phyloP scores from a whole-genome alignment of 495 filamentous ascomycete genomes.

The Astrocystis sublimbata region DNA sequence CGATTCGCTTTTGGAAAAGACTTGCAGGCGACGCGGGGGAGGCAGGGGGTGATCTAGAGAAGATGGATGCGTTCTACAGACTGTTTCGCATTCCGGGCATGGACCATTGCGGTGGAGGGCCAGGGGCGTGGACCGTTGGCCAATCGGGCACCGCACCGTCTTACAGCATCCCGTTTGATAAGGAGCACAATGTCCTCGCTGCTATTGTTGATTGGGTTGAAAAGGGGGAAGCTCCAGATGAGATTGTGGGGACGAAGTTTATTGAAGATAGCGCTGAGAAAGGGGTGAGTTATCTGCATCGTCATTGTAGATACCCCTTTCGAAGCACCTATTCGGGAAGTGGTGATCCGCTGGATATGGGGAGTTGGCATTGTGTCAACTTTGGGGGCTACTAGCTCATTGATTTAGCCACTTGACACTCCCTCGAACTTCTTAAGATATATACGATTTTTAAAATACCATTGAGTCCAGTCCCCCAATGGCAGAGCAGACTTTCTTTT shows the following conservation, averaged over 20 bases:
- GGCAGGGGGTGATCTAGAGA: conserved; percentile 39
- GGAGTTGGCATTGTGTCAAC: conserved; percentile 23
- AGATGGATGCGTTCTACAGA: conserved; percentile 54
- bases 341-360: conserved; percentile 14
- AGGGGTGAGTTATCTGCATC: conserved; percentile 37
- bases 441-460: too few species aligned
- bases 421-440: too few species aligned
- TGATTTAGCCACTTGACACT: not conserved
- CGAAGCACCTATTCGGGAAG: conserved; percentile 19
- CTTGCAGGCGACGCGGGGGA: conserved; percentile 46
- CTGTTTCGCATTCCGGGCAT: conserved; percentile 35
- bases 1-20: conserved; percentile 41
- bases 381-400: not conserved
- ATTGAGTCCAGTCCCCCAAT: too few species aligned
- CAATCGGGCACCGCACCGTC: conserved; percentile 39
- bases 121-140: conserved; percentile 58
- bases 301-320: conserved; percentile 40
- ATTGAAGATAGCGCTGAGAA: conserved; percentile 34
- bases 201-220: conserved; percentile 65
- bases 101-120: conserved; percentile 41
- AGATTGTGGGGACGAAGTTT: conserved; percentile 56
- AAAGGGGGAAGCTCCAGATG: conserved; percentile 55
- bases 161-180: conserved; percentile 32
- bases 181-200: conserved; percentile 48
- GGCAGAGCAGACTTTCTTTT: too few species aligned